A percentile compares a stretch with the other conserved stretches of the same genome.
phyloP scores from a whole-genome alignment of 208 protist species.

The Leptomonas seymouri region DNA sequence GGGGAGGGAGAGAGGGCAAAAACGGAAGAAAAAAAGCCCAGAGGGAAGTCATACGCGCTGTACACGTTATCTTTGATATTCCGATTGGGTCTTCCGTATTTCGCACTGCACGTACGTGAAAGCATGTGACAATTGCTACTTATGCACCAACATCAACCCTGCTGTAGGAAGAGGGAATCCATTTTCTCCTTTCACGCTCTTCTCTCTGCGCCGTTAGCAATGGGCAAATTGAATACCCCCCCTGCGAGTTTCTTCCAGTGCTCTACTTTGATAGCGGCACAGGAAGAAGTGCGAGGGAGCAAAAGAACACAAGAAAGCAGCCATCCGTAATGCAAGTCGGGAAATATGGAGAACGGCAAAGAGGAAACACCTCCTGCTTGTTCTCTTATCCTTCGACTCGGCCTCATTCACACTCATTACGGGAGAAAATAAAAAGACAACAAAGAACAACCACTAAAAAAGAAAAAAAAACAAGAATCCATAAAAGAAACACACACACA shows the following conservation, averaged over 20 bases:
- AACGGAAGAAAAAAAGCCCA: too few relatives aligned
- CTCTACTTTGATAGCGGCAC: neutral
- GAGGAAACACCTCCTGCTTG: neutral
- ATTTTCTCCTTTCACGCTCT: neutral
- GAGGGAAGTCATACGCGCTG: too few relatives aligned
- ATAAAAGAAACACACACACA: constrained; percentile 9
- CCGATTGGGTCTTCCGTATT: too few relatives aligned
- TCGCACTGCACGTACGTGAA: neutral
- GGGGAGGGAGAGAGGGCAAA: too few relatives aligned
- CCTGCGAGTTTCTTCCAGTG: neutral
- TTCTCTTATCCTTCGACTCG: too few relatives aligned
- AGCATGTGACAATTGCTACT: neutral
- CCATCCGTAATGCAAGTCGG: neutral
- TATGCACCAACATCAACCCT: neutral
- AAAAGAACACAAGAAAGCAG: constrained; percentile 7
- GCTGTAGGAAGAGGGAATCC: neutral
- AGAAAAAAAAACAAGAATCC: neutral
- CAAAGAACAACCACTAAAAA: neutral
- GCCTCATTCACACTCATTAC: too few relatives aligned
- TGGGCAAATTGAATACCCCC: neutral
- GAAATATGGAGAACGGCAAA: neutral
- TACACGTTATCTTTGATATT: too few relatives aligned
- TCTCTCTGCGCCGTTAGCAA: neutral
- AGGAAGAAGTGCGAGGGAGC: constrained; percentile 11
- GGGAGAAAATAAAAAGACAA: neutral